phyloP scores from a whole-genome alignment of 176 grass and related monocot species.

The Thinopyrum elongatum region DNA sequence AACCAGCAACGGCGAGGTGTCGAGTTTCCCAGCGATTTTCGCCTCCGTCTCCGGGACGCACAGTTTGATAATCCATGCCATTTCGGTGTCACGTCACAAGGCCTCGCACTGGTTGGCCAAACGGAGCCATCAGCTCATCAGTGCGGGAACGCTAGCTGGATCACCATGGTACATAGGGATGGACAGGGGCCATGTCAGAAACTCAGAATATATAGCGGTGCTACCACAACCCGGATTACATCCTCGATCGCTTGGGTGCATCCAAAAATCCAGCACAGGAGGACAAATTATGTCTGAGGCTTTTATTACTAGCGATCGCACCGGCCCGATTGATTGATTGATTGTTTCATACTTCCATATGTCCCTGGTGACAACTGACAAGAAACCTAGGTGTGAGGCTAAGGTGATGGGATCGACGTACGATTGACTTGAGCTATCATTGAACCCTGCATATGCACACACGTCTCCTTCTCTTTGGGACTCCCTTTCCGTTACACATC shows the following conservation, averaged over 20 bases:
- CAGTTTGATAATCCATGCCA: background rate
- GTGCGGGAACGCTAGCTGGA: background rate
- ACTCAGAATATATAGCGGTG: too few species aligned
- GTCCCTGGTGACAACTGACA: slow-evolving; percentile 1
- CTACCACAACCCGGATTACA: too few species aligned
- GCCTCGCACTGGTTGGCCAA: slow-evolving; percentile 14
- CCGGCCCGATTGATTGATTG: background rate
- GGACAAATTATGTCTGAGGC: background rate
- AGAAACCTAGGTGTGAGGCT: background rate
- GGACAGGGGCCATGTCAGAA: background rate
- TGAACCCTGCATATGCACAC: background rate
- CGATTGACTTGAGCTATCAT: background rate
- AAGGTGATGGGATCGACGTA: background rate
- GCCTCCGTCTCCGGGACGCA: background rate
- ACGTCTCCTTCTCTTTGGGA: background rate
- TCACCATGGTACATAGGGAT: background rate
- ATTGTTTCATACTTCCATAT: background rate
- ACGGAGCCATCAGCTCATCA: background rate
- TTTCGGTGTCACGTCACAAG: background rate
- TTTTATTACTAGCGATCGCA: background rate
- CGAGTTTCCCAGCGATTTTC: background rate
- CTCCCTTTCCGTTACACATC: background rate
- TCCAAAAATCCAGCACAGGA: background rate
- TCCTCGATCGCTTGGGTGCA: background rate
- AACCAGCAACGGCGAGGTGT: slow-evolving; percentile 9